These are phyloP conservation scores for Raphanus hybrid DNA, from an alignment of 441 rosid species.

Conservation along the genomic window DNA sequence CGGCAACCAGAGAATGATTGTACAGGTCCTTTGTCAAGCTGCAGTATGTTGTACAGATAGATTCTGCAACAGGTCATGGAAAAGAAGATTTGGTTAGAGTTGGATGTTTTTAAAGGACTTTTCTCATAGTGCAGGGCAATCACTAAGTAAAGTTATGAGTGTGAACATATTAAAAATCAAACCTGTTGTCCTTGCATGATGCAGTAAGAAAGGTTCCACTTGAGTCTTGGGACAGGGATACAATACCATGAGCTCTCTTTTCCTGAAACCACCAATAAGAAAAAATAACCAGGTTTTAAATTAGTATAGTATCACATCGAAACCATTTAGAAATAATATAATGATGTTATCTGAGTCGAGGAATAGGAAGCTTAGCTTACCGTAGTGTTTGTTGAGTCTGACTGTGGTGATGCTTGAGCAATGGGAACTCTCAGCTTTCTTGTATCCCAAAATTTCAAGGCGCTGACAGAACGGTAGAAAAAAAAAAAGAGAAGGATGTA, in stretches of 20 bases:
- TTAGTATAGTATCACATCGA: too few species aligned
- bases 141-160: background rate
- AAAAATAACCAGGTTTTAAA: too few species aligned
- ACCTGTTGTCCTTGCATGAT: conserved; percentile 95
- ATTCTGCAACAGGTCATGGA: conserved; percentile 53
- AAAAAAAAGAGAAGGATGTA: background rate
- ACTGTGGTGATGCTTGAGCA: conserved; percentile 65
- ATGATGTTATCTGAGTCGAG: background rate
- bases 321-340: background rate
- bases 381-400: conserved; percentile 57
- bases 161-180: background rate
- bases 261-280: conserved; percentile 50
- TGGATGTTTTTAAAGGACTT: conserved; percentile 5
- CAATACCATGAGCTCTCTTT: conserved; percentile 73
- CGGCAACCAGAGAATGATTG: conserved; percentile 71
- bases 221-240: conserved; percentile 85
- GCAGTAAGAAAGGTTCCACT: conserved; percentile 79
- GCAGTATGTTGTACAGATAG: conserved; percentile 75
- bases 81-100: conserved; percentile 14
- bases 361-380: conserved; percentile 39
- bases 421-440: conserved; percentile 72
- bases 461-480: conserved; percentile 49
- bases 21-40: conserved; percentile 81
- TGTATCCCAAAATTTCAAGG: conserved; percentile 86
- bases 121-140: background rate